phyloP scores from a whole-genome alignment of 2,329 filamentous ascomycete species.

The Emydomyces testavorans region DNA sequence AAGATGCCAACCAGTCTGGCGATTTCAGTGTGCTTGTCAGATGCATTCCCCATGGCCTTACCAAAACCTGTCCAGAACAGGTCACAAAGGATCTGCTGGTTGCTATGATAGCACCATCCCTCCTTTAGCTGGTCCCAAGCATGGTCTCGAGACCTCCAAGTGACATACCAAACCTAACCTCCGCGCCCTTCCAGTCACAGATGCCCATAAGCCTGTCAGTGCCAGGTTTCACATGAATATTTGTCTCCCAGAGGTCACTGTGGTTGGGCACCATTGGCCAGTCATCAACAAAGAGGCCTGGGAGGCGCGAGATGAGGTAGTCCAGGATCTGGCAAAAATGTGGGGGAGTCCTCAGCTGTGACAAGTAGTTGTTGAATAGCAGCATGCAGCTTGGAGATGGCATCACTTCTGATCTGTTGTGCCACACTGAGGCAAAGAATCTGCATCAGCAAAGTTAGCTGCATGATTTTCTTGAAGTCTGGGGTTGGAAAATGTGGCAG shows the following conservation, averaged over 20 bases:
- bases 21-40: background rate
- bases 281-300: constrained; percentile 8
- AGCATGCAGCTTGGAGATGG: background rate
- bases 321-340: background rate
- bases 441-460: background rate
- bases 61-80: background rate
- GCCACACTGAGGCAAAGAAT: background rate
- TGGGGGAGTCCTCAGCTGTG: background rate
- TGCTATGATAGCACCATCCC: background rate
- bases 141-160: constrained; percentile 2
- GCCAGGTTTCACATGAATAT: constrained; percentile 1
- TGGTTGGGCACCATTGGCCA: constrained; percentile 8
- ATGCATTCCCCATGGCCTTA: background rate
- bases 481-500: background rate
- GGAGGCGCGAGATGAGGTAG: background rate
- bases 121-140: background rate
- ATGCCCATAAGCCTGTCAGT: background rate
- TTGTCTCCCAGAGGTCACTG: background rate
- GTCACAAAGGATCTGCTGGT: background rate
- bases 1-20: constrained; percentile 3
- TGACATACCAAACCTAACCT: constrained; percentile 2
- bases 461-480: background rate
- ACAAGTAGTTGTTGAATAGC: background rate
- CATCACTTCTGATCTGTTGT: background rate
- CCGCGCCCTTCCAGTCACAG: background rate